phyloP scores from a whole-genome alignment of 495 filamentous ascomycete species.

The Penicillium daleae region DNA sequence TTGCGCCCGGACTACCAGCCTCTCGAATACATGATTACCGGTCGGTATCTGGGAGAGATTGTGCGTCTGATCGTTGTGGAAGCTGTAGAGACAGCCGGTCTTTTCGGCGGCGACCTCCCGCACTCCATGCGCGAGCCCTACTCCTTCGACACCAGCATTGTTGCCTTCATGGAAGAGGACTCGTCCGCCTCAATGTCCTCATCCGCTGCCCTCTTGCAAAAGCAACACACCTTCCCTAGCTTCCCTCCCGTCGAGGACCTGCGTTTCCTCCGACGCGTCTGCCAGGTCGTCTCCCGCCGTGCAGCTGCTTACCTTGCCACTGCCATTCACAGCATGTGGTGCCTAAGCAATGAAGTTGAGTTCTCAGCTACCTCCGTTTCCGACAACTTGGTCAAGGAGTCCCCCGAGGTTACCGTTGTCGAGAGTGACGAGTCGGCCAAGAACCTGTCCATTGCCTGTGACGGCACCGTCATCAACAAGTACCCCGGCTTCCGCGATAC shows the following conservation, averaged over 20 bases:
- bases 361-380: conserved; percentile 25
- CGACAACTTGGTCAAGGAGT: conserved; percentile 37
- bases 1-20: conserved; percentile 84
- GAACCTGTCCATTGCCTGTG: conserved; percentile 55
- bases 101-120: conserved; percentile 62
- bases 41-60: conserved; percentile 84
- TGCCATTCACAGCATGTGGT: conserved; percentile 67
- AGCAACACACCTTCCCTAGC: conserved; percentile 51
- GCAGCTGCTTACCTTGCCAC: conserved; percentile 67
- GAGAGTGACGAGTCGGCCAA: conserved; percentile 39
- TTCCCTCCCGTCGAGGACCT: conserved; percentile 56
- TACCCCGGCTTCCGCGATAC: conserved; percentile 58
- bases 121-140: conserved; percentile 63
- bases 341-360: conserved; percentile 56
- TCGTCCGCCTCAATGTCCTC: conserved; percentile 46
- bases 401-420: conserved; percentile 46
- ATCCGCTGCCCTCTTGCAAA: conserved; percentile 52
- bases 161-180: conserved; percentile 60
- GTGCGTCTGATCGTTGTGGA: conserved; percentile 76
- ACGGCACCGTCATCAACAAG: conserved; percentile 64
- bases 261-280: conserved; percentile 56
- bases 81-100: conserved; percentile 52
- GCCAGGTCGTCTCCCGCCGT: conserved; percentile 59
- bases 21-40: conserved; percentile 87
- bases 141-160: conserved; percentile 71